phyloP scores from a whole-genome alignment of 371 early-diverging fungal species.

The Syncephalastrum monosporum region DNA sequence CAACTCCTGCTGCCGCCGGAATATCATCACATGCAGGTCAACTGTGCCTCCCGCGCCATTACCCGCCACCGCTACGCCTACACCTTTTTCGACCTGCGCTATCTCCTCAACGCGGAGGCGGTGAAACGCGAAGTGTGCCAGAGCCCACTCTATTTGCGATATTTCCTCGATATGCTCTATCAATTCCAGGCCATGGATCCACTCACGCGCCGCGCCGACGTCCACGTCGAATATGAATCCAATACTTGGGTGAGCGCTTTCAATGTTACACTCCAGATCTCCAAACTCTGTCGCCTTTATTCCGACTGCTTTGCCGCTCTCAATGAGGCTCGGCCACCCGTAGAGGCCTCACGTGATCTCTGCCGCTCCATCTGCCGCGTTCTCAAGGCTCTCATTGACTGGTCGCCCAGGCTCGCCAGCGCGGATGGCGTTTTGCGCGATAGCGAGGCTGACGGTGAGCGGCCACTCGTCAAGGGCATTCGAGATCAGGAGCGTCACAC shows the following conservation, averaged over 20 bases:
- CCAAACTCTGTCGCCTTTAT: constrained; percentile 74
- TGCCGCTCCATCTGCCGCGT: constrained; percentile 40
- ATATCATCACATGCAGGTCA: constrained; percentile 54
- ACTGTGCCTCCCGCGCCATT: constrained; percentile 73
- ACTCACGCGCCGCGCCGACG: constrained; percentile 63
- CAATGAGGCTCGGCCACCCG: constrained; percentile 3
- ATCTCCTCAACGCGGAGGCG: constrained; percentile 66
- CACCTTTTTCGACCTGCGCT: constrained; percentile 82
- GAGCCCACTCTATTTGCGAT: constrained; percentile 62
- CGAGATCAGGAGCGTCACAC: constrained; percentile 23
- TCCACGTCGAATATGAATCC: constrained; percentile 91
- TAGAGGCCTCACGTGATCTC: constrained; percentile 27
- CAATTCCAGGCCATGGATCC: constrained; percentile 95
- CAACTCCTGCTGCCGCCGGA: constrained; percentile 32
- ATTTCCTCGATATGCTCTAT: constrained; percentile 77
- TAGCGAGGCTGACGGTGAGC: not conserved
- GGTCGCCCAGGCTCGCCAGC: constrained; percentile 48
- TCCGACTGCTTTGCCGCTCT: constrained; percentile 66
- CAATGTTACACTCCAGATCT: constrained; percentile 79
- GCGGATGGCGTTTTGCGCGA: not conserved
- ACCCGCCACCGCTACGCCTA: constrained; percentile 82
- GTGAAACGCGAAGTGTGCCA: constrained; percentile 57
- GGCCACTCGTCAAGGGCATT: constrained; percentile 26
- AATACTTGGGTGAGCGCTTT: constrained; percentile 90
- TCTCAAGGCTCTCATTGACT: constrained; percentile 55